Base-by-base conservation (phyloP, 2,329 filamentous ascomycete species). In the Calonectria multiphialidica region DNA sequence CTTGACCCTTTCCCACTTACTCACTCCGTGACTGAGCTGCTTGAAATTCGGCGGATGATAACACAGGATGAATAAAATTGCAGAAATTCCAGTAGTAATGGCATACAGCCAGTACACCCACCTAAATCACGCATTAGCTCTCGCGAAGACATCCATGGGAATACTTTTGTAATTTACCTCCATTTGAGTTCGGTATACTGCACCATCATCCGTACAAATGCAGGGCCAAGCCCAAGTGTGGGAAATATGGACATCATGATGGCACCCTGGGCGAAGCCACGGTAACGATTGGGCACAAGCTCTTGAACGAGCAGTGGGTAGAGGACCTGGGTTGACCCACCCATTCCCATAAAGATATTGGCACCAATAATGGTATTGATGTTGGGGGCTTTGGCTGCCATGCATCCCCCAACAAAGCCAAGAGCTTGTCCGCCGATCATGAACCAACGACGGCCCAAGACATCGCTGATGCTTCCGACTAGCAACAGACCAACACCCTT, bases 271-370 rank as follows among this genome's bases (percentile, higher is more conserved):
- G 33, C 63, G 10, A 44, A 62, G 25, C 25, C 25, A 10, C 63
- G 45, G 35, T 66, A 55, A 33, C 53, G 50, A 18, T 66, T 66
- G n/a, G 47, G 63, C 13, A 66, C 47, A 50, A 66, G 44, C 37
- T 61, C 57, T 40, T 61, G 15, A 25, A 61, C 25, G 16, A 45
- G 37, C 18, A 44, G 57, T 23, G 25, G 37, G 15, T 61, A 61
- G 6, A 61, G 37, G n/a, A 42, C 21, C 37, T 61, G 37, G 3
- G 57, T 23, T 5, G 33, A 35, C 7, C 63, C 47, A 28, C 45
- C 42, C 7, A 66, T 53, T 45, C 63, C 63, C 13, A 37, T 55
- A 23, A 66, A 37, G 3, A 40, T 47, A 9, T 45, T 44, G 7
- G 45, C 47, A 10, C 18, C 47, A 2, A 66, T 42, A 3, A 66